These are phyloP conservation scores for Insectozyma bohioensis DNA, from an alignment of 1,139 yeast genomes.

Conservation along the genomic window DNA sequence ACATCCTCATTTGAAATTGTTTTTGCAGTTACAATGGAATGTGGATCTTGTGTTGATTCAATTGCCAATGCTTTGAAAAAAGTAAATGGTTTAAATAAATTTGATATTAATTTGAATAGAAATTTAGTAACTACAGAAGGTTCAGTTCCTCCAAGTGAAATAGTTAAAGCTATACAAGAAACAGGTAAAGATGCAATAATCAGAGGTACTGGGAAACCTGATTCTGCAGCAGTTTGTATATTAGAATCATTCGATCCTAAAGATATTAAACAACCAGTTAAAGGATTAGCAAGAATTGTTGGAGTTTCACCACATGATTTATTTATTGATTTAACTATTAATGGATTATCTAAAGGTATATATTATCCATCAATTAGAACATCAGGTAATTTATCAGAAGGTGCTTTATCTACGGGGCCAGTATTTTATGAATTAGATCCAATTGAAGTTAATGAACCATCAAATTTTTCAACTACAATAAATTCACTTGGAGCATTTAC, in stretches of 20 bases:
- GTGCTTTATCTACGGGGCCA: conserved; percentile 69
- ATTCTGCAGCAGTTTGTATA: conserved; percentile 90
- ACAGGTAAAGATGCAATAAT: conserved; percentile 88
- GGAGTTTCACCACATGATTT: conserved; percentile 52
- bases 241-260: conserved; percentile 65
- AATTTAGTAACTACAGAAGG: conserved; percentile 69
- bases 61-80: conserved; percentile 53
- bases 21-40: conserved; percentile 78
- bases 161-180: conserved; percentile 62
- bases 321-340: conserved; percentile 75
- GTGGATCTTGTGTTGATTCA: conserved; percentile 65
- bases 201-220: conserved; percentile 85
- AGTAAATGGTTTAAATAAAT: conserved; percentile 45
- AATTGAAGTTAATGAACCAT: conserved; percentile 42
- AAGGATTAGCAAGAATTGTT: conserved; percentile 89
- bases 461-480: conserved; percentile 32
- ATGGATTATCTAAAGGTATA: conserved; percentile 62
- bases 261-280: conserved; percentile 60
- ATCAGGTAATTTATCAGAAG: conserved; percentile 75
- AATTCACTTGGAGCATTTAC: conserved; percentile 39
- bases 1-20: conserved; percentile 49
- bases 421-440: conserved; percentile 48
- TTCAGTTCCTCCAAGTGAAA: conserved; percentile 63
- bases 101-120: conserved; percentile 51
- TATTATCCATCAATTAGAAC: conserved; percentile 70